Percentiles rank a stretch among this genome's conserved stretches.
These are phyloP conservation scores for Suillus luteus DNA, from an alignment of 768 basidiomycete species.

Conservation along the genomic window DNA sequence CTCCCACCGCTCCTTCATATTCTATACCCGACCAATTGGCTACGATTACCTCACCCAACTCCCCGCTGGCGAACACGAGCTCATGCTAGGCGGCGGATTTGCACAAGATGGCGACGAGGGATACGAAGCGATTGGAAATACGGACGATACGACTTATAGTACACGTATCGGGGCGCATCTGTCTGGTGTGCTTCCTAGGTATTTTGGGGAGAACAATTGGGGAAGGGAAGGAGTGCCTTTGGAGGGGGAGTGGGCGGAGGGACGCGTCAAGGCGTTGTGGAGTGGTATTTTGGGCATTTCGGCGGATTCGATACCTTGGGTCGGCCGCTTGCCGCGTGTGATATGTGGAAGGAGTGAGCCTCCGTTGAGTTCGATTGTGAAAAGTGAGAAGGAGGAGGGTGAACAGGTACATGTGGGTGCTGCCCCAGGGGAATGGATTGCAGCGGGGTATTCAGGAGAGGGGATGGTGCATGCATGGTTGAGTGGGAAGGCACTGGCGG, in stretches of 20 bases:
- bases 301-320: constrained; percentile 65
- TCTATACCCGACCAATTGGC: constrained; percentile 45
- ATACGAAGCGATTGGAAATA: constrained; percentile 38
- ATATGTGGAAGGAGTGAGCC: constrained; percentile 44
- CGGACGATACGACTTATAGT: constrained; percentile 40
- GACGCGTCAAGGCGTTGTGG: constrained; percentile 58
- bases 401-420: constrained; percentile 19
- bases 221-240: constrained; percentile 36
- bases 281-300: constrained; percentile 67
- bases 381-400: background rate
- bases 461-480: constrained; percentile 77
- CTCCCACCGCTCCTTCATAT: constrained; percentile 55
- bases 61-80: constrained; percentile 43
- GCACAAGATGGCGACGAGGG: constrained; percentile 34
- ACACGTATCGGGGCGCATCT: constrained; percentile 39
- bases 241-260: constrained; percentile 38
- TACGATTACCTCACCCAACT: constrained; percentile 75
- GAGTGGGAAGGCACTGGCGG: constrained; percentile 59
- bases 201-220: constrained; percentile 51
- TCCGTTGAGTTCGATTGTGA: constrained; percentile 17
- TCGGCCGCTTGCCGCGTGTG: constrained; percentile 58
- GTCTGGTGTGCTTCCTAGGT: constrained; percentile 48
- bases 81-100: constrained; percentile 68
- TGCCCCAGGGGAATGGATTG: constrained; percentile 67
- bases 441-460: constrained; percentile 71